phyloP scores from a whole-genome alignment of 768 basidiomycete species.

The Suillus placidus region DNA sequence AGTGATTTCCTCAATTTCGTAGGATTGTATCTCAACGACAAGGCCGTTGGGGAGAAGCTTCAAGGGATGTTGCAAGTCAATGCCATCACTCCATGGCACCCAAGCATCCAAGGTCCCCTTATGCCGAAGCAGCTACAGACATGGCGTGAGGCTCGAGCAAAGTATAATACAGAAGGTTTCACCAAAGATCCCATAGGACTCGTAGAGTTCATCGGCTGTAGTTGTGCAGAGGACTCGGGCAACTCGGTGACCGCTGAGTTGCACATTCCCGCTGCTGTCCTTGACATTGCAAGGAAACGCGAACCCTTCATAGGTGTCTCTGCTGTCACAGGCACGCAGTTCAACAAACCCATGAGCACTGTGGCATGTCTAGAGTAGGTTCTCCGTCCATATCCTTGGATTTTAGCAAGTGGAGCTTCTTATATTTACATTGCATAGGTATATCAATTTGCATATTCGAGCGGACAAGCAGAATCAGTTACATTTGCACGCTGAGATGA shows the following conservation, averaged over 20 bases:
- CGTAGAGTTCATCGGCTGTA: conserved; percentile 20
- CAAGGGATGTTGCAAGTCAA: conserved; percentile 22
- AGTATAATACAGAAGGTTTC: background rate
- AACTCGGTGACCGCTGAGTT: conserved; percentile 13
- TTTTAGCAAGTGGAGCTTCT: conserved; percentile 5
- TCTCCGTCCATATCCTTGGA: background rate
- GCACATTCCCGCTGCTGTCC: conserved; percentile 1
- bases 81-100: background rate
- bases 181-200: conserved; percentile 15
- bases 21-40: conserved; percentile 14
- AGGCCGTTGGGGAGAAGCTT: conserved; percentile 7
- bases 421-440: conserved; percentile 1
- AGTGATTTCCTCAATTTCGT: conserved; percentile 5
- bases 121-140: conserved; percentile 8
- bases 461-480: conserved; percentile 21
- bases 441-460: conserved; percentile 18
- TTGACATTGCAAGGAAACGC: conserved; percentile 10
- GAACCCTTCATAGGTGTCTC: conserved; percentile 18
- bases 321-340: conserved; percentile 2
- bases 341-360: conserved; percentile 17
- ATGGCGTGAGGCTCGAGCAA: conserved; percentile 14
- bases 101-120: conserved; percentile 11
- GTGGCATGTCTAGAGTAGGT: conserved; percentile 15
- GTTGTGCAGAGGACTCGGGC: conserved; percentile 17
- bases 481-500: conserved; percentile 18